Percentiles rank a stretch among this genome's conserved stretches.
Conservation (phyloP, 2,329 filamentous ascomycete species). For the Chaetoscypha palmicola region DNA sequence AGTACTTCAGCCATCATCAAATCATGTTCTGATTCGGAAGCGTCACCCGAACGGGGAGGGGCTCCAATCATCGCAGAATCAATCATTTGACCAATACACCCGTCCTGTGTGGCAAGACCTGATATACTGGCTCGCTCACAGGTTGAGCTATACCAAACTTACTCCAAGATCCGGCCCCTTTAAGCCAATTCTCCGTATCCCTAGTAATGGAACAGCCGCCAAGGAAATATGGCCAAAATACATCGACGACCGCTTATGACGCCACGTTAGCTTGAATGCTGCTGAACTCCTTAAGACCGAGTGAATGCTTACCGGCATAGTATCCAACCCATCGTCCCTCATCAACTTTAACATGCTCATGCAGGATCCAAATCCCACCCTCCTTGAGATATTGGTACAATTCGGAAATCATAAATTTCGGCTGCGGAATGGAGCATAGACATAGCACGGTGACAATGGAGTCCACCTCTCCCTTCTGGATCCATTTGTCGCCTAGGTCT, state of each 20-base stretch:
- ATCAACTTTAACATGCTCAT: slow-evolving; percentile 26
- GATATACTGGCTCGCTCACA: slow-evolving; percentile 18
- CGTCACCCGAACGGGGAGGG: too few species aligned
- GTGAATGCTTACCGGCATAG: slow-evolving; percentile 25
- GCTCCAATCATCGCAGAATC: not conserved
- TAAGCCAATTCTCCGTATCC: slow-evolving; percentile 23
- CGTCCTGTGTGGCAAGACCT: slow-evolving; percentile 24
- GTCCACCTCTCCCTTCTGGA: slow-evolving; percentile 36
- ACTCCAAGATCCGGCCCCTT: slow-evolving; percentile 23
- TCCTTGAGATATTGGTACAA: slow-evolving; percentile 24
- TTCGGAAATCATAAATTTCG: slow-evolving; percentile 21
- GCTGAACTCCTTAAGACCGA: not conserved
- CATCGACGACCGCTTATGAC: slow-evolving; percentile 18
- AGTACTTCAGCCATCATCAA: too few species aligned
- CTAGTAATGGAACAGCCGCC: slow-evolving; percentile 26
- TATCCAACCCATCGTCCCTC: slow-evolving; percentile 14
- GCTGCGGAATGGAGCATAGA: slow-evolving; percentile 23
- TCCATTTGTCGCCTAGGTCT: slow-evolving; percentile 38
- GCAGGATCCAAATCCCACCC: slow-evolving; percentile 26
- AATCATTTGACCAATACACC: slow-evolving; percentile 25
- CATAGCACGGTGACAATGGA: slow-evolving; percentile 26
- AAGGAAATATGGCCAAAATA: slow-evolving; percentile 26
- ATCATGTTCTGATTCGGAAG: too few species aligned
- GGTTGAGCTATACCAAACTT: slow-evolving; percentile 24
- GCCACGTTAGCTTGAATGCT: slow-evolving; percentile 6